A percentile compares a stretch with the other conserved stretches of the same genome.
Conservation (phyloP, 1,284 basidiomycete species). For the Termitomyces sp. region DNA sequence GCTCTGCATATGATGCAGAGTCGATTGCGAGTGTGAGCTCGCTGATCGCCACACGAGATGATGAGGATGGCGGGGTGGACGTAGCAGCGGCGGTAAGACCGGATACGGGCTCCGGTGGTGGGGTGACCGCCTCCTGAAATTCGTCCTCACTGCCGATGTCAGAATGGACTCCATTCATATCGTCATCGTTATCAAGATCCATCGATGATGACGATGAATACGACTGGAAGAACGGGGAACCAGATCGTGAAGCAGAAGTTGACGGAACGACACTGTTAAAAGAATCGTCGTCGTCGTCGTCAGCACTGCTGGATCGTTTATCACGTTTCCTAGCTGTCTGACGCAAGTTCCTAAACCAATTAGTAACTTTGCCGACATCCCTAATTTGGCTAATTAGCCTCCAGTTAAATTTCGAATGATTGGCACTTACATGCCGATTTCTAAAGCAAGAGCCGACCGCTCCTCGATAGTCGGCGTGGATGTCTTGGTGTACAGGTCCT, state of each 20-base stretch:
- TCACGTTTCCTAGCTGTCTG: conserved; percentile 67
- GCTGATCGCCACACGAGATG: conserved; percentile 21
- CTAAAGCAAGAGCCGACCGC: conserved; percentile 60
- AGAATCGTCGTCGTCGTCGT: conserved; percentile 39
- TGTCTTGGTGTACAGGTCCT: conserved; percentile 60
- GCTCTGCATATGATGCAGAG: conserved; percentile 30
- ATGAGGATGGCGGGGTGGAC: conserved; percentile 19
- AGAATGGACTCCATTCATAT: conserved; percentile 35
- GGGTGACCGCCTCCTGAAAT: conserved; percentile 66
- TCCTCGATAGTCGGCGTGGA: conserved; percentile 76
- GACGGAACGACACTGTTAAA: conserved; percentile 30
- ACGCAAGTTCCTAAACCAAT: conserved; percentile 78
- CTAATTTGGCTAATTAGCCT: conserved; percentile 31
- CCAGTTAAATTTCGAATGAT: neutral
- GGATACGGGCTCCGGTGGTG: conserved; percentile 55
- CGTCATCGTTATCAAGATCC: conserved; percentile 41
- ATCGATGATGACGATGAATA: conserved; percentile 45
- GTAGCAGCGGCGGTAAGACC: conserved; percentile 31
- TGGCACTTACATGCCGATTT: conserved; percentile 59
- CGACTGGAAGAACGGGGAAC: conserved; percentile 42
- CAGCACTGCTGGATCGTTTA: conserved; percentile 37
- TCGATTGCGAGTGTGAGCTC: conserved; percentile 25
- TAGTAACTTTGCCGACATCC: conserved; percentile 79
- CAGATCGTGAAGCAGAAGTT: conserved; percentile 41
- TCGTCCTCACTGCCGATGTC: conserved; percentile 62